Evolutionary conservation across 345 rosid genomes (phyloP).

Genomic region (Gossypium bickii): DNA sequence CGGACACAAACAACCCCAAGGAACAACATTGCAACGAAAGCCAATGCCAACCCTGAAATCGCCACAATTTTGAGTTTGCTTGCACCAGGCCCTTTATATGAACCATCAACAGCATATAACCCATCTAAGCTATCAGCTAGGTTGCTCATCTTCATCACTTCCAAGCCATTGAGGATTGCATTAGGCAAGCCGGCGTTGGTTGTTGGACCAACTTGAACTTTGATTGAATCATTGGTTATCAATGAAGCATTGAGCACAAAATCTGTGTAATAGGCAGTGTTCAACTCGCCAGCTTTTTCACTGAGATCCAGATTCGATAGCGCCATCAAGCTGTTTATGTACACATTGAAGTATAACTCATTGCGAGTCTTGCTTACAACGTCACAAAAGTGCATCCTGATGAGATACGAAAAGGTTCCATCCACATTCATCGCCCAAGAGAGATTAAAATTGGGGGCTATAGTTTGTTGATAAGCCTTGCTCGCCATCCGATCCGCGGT

Average conservation of each 20-base stretch:
- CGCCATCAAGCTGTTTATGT: constrained; percentile 45
- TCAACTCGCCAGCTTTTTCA: constrained; percentile 32
- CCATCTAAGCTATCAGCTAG: constrained; percentile 56
- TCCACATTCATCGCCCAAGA: constrained; percentile 63
- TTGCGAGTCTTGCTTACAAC: constrained; percentile 59
- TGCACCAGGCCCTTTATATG: constrained; percentile 20
- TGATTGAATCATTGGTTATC: constrained; percentile 40
- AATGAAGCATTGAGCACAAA: constrained; percentile 48
- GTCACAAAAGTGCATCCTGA: constrained; percentile 80
- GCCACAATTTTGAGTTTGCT: constrained; percentile 47
- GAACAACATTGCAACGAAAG: constrained; percentile 37
- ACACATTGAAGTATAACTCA: constrained; percentile 61
- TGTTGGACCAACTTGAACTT: constrained; percentile 65
- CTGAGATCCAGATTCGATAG: constrained; percentile 51
- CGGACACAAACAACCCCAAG: constrained; percentile 39
- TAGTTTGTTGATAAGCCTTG: constrained; percentile 31
- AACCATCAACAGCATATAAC: constrained; percentile 33
- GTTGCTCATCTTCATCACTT: constrained; percentile 72
- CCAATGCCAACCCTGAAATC: constrained; percentile 46
- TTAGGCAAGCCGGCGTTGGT: constrained; percentile 38
- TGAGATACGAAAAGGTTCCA: constrained; percentile 47
- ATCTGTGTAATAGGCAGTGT: constrained; percentile 50
- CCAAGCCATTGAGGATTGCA: constrained; percentile 72
- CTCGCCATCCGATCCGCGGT: constrained; percentile 46
- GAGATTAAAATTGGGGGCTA: constrained; percentile 58